Base-by-base conservation (phyloP, 805 yeast genomes). In the Hanseniaspora jakobsenii region DNA sequence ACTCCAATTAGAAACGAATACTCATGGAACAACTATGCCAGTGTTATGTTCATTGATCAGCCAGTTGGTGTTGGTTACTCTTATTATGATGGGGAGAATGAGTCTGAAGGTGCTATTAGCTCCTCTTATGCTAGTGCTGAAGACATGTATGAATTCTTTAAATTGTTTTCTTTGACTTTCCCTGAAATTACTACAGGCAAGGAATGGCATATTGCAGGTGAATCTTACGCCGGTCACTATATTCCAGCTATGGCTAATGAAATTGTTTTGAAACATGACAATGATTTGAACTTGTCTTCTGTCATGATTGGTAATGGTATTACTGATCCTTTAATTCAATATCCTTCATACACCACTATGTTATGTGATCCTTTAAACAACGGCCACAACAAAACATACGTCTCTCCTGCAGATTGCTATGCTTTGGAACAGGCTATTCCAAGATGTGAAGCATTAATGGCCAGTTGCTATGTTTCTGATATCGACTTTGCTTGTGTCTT, bases 11-110 rank as follows among this genome's bases (percentile, higher is more conserved):
- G 64, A 60, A 89, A 89, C 63, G 89, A 91, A 17, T 67, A 75
- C 64, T 79, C 95, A 2, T 89, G 97, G 97, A 89, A 87, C 63
- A 67, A 70, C 53, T 83, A 86, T 56, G 96, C 97, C 17, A 75
- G 87, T 24, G 84, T 89, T 18, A 80, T 89, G 50, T 89, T 81
- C 66, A 70, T 89, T 49, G 97, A 89, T 61, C 96, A 89, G 63
- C 97, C 97, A 4, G 82, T 87, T 35, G 82, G 82, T 44, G 95
- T 83, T 27, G 97, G 97, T 14, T 89, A 75, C 64, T 85, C 95
- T 0, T 79, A 81, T 60, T 83, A 32, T 10, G 43, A 38, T 23
- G 43, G 34, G 12, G 43, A 31, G 1, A 27, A 32, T 23, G 30
- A 38, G 24, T 19, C 27, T 34, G 46, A 41, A 19, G 35, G 35